Base-by-base conservation (phyloP, 345 rosid genomes). In the Hibiscus tridactylites region DNA sequence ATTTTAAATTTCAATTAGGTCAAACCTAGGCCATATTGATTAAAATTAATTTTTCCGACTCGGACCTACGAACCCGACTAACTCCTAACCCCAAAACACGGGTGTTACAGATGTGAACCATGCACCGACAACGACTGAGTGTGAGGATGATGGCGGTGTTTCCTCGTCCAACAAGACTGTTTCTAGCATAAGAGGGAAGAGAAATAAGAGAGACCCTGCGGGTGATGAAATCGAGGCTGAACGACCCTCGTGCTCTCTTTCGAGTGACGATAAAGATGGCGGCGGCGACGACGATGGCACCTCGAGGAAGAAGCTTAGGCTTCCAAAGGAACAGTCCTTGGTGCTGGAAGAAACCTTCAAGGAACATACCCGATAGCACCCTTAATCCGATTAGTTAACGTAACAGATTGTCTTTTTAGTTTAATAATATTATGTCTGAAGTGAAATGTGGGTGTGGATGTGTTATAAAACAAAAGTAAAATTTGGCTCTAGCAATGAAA, bases 111-210 rank as follows among this genome's bases (percentile, higher is more conserved):
- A n/a, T 65, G 85, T 87, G 81, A 90, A 89, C 78, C 78, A 80
- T 50, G 81, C 70, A 4, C 85, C 91, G 3, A 47, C 83, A 6
- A 47, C 60, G 71, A 81, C 33, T 54, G 89, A 85, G n/a, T 75
- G 75, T 12, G 94, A 88, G 71, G 92, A 92, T 5, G 86, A 77
- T 33, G 77, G 77, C 8, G 85, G 81, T 5, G 85, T 75, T 17
- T 92, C 96, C 7, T 92, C 98, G 0, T 94, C 96, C 0, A 92
- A 92, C 88, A 90, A 97, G 77, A 86, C 90, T 3, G 70, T 90
- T 28, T 92, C 98, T 2, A 92, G 91, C 80, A 24, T 84, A 8
- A 92, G 96, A 65, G 98, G 95, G 42, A 92, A 92, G 83, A 82
- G 86, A 61, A 83, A 74, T 59, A 94, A 88, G 73, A 87, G 91